Evolutionary conservation across 306 rosid species (phyloP).

Genomic region (Pyrus pyrifolia): DNA sequence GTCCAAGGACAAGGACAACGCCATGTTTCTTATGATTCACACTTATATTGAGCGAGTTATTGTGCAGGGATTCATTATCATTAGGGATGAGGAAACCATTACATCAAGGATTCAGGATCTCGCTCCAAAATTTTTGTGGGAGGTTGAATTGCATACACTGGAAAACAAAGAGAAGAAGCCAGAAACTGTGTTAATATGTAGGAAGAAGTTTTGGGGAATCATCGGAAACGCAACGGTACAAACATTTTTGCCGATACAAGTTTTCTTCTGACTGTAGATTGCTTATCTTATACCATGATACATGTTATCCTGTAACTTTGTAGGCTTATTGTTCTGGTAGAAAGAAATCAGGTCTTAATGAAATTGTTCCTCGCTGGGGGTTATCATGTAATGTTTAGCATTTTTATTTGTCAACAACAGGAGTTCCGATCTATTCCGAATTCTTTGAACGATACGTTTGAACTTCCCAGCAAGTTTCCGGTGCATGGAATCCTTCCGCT

Average conservation of each 20-base stretch:
- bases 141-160: slow-evolving; percentile 47
- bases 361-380: not conserved
- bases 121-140: slow-evolving; percentile 75
- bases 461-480: not conserved
- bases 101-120: slow-evolving; percentile 52
- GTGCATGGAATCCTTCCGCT: too few species aligned
- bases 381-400: not conserved
- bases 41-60: slow-evolving; percentile 2
- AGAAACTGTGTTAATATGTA: slow-evolving; percentile 58
- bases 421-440: not conserved
- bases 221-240: slow-evolving; percentile 16
- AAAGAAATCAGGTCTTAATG: slow-evolving; percentile 1
- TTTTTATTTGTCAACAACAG: not conserved
- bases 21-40: not conserved
- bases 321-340: not conserved
- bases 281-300: not conserved
- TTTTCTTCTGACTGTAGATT: not conserved
- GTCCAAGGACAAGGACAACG: too few species aligned
- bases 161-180: slow-evolving; percentile 60
- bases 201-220: slow-evolving; percentile 92
- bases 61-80: slow-evolving; percentile 71
- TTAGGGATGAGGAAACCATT: slow-evolving; percentile 58
- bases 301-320: not conserved
- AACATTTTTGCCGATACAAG: not conserved
- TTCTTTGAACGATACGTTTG: not conserved